A percentile compares a stretch with the other conserved stretches of the same genome.
phyloP scores from a whole-genome alignment of 2,329 filamentous ascomycete species.

The Fusarium sp. region DNA sequence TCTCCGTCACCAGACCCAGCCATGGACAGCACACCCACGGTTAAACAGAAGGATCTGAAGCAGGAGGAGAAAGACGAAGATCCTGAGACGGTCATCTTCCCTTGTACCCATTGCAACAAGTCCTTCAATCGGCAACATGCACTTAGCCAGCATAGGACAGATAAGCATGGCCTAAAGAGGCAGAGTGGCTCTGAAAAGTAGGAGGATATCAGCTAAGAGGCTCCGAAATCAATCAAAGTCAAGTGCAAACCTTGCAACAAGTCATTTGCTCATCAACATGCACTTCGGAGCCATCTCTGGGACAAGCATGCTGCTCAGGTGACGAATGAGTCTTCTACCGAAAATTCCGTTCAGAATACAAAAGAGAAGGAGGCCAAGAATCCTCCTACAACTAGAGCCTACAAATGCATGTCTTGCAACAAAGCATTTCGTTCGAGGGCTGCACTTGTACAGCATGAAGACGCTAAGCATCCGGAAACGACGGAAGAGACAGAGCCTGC shows the following conservation, averaged over 20 bases:
- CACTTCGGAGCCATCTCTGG: not conserved
- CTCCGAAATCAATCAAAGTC: too few species aligned
- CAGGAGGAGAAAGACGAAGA: too few species aligned
- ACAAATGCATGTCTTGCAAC: not conserved
- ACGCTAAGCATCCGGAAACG: not conserved
- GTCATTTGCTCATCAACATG: accelerated
- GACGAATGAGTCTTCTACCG: too few species aligned
- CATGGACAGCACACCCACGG: too few species aligned
- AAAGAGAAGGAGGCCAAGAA: too few species aligned
- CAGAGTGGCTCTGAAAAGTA: too few species aligned
- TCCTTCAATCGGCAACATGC: not conserved
- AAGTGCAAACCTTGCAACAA: not conserved
- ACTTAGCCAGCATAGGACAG: not conserved
- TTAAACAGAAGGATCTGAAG: too few species aligned
- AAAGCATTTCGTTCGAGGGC: not conserved
- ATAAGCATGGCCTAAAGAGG: not conserved
- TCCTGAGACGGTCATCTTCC: too few species aligned
- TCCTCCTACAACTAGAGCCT: too few species aligned
- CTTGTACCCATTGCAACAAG: not conserved
- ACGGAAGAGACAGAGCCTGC: not conserved
- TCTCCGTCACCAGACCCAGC: too few species aligned
- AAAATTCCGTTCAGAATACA: too few species aligned
- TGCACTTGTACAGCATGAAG: not conserved
- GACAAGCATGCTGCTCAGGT: not conserved
- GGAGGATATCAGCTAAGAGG: too few species aligned